Base-by-base conservation (phyloP, 225 moss, liverwort and hornwort species). In the Straminergon stramineum region DNA sequence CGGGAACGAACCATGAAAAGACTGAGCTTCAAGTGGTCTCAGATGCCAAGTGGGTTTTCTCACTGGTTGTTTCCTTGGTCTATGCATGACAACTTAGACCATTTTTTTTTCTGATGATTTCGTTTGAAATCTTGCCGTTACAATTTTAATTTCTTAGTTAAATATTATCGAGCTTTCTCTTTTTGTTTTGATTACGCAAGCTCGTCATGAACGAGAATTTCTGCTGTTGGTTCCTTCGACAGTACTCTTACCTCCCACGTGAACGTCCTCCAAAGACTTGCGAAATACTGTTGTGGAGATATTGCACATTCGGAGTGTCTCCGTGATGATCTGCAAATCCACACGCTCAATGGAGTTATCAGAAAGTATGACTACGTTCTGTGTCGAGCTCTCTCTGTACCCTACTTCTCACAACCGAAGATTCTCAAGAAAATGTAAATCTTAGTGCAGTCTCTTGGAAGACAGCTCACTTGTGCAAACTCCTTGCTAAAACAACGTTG, bases 271-370 rank as follows among this genome's bases (percentile, higher is more conserved):
- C 70, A 95, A 68, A 43, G 95, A 93, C 71, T 90, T 95, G 43
- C 93, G 93, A 43, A 90, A 93, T 22, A 91, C 93, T 34, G 93
- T 89, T 8, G 85, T 88, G 20, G 91, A 92, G 75, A 95, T 52
- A 73, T 93, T 94, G 91, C 95, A 93, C 92, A 95, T 89, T 43
- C 95, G 91, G 51, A 95, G 91, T 6, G 95, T 95, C 81, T 95
- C 95, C 21, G 95, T 95, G 84, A 95, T 93, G 66, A 95, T 81
- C 95, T 95, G 92, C 77, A 75, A 70, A 73, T 41, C 34, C 69
- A 89, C 35, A 48, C 15, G 64, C n/a, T 37, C 64, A 57, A 15
- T 17, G 48, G 22, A 41, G 39, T 83, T 32, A 71, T 27, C 82
- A 82, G 35, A 63, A 37, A 51, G 15, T 73, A 30, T 12, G 55